Conservation (phyloP, 108 stramenopile species). For the Cyclostephanos invisitatus region DNA sequence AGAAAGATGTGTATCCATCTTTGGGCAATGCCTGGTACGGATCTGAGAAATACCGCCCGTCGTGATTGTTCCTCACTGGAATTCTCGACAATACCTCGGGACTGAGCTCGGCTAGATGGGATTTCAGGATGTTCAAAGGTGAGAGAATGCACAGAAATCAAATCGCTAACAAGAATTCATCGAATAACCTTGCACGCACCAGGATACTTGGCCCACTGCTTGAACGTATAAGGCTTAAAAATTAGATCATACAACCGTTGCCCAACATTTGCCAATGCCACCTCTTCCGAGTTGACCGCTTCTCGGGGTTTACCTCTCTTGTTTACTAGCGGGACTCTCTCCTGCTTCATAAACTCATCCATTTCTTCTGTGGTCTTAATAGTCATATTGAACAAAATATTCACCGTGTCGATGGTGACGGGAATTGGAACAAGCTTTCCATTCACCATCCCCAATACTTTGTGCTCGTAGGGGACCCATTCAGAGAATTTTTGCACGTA, state of each 20-base stretch:
- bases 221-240: constrained; percentile 79
- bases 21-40: constrained; percentile 73
- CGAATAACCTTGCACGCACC: neutral
- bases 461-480: constrained; percentile 78
- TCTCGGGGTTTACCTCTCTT: constrained; percentile 29
- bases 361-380: constrained; percentile 67
- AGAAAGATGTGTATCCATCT: constrained; percentile 71
- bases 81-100: constrained; percentile 77
- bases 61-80: constrained; percentile 68
- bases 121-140: neutral
- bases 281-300: constrained; percentile 70
- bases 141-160: neutral
- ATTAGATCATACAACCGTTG: constrained; percentile 65
- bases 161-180: neutral
- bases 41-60: constrained; percentile 80
- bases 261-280: constrained; percentile 75
- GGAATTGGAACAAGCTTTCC: constrained; percentile 80
- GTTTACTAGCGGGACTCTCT: constrained; percentile 47
- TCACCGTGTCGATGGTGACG: constrained; percentile 85
- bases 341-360: constrained; percentile 69
- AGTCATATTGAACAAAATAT: constrained; percentile 66
- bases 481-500: constrained; percentile 64
- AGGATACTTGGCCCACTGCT: constrained; percentile 82
- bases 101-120: constrained; percentile 51
- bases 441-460: constrained; percentile 62